Evolutionary conservation across 1,284 basidiomycete genomes (phyloP).

Genomic region (Mrakiaceae sp.): DNA sequence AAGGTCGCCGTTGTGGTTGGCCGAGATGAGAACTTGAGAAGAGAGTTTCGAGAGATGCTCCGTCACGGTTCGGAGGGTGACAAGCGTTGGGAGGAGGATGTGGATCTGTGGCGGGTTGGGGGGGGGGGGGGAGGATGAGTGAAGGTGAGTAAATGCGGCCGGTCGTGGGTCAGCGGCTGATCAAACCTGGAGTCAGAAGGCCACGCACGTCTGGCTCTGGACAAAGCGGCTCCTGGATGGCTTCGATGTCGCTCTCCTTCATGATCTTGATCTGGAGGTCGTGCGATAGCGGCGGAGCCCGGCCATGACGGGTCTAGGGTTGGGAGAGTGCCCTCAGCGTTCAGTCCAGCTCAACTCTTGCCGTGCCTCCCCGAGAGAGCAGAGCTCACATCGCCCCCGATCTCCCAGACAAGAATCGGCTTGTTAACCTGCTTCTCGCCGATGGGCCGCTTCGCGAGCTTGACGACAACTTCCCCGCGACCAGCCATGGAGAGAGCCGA

Average conservation of each 20-base stretch:
- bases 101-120: constrained; percentile 48
- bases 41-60: constrained; percentile 44
- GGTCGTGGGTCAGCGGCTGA: neutral
- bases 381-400: constrained; percentile 20
- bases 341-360: neutral
- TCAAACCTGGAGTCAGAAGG: neutral
- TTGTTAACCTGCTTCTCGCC: neutral
- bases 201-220: constrained; percentile 68
- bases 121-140: constrained; percentile 2
- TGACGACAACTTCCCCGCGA: constrained; percentile 54
- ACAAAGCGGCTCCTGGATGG: constrained; percentile 68
- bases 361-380: neutral
- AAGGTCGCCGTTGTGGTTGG: constrained; percentile 40
- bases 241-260: constrained; percentile 56
- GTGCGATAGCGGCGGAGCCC: constrained; percentile 26
- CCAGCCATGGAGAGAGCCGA: constrained; percentile 35
- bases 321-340: too few relatives aligned
- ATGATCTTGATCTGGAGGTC: constrained; percentile 48
- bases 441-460: constrained; percentile 51
- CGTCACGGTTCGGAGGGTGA: constrained; percentile 65
- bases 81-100: constrained; percentile 63
- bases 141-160: neutral
- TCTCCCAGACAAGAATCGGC: constrained; percentile 51
- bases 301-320: neutral
- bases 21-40: constrained; percentile 52